Evolutionary conservation across 202 grass and related monocot species (phyloP), one percentile per base, ranked within the genome.

Genomic region (Cymbopogon flexuosus): DNA sequence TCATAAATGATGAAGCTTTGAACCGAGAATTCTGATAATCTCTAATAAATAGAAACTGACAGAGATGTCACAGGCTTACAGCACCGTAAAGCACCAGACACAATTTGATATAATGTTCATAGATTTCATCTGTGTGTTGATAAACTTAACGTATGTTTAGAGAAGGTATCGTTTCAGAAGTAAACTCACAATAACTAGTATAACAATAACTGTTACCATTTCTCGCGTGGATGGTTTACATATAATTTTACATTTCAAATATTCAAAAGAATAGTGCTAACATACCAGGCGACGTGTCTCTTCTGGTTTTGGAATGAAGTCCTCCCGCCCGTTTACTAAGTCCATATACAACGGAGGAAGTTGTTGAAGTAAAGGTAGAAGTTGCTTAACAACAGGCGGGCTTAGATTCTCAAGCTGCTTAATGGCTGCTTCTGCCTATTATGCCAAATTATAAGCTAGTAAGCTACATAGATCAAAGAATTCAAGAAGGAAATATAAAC

Each of bases 281-380:
- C 60, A 76, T 90, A 95, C 96, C 90, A 98, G 72, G 47, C 87
- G 82, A 2, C 88, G 88, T n/a, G 92, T 98, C 78, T 95, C 96
- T 67, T 95, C 96, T 82, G 92, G 92, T 91, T 91, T 98, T 84
- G 96, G 92, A 86, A 70, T 88, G 51, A 95, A 98, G 54, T 98
- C 96, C 88, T 98, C 96, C 83, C 96, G 88, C 68, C 96, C 96
- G 24, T 95, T 87, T 43, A 85, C 80, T 23, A 98, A 91, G 71
- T 98, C 90, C 90, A 90, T 95, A 82, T 98, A 98, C 76, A 98
- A 58, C 1, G 96, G 96, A 66, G 92, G 92, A 80, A 95, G 92
- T 88, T 98, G 96, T 79, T 98, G 90, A 75, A 98, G 76, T 66
- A 98, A 87, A 14, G 96, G 96, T 46, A 98, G 82, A 73, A 98